These are phyloP conservation scores for Melanomma pulvis-pyrius DNA, from an alignment of 495 filamentous ascomycete genomes.

Conservation along the genomic window DNA sequence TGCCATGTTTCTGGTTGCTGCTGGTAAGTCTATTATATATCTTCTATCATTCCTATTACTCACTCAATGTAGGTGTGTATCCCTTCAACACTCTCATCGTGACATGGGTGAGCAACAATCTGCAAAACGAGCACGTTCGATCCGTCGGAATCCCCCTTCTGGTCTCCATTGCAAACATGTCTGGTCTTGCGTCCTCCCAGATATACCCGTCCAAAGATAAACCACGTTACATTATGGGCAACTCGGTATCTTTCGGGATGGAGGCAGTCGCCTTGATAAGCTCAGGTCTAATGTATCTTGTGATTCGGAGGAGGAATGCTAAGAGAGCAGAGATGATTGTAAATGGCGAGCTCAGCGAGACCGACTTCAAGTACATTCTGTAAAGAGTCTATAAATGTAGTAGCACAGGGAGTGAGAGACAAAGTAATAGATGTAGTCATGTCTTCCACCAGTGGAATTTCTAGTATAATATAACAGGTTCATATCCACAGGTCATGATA, in stretches of 20 bases:
- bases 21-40: slow-evolving; percentile 7
- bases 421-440: too few relatives aligned
- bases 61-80: neutral
- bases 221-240: neutral
- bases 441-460: too few relatives aligned
- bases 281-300: neutral
- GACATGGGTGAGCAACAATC: slow-evolving; percentile 3
- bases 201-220: neutral
- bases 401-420: too few relatives aligned
- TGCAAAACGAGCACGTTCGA: neutral
- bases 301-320: neutral
- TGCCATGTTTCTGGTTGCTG: slow-evolving; percentile 34
- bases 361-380: neutral
- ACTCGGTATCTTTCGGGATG: neutral
- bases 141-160: neutral
- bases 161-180: neutral
- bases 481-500: too few relatives aligned
- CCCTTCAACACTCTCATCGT: neutral
- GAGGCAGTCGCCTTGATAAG: neutral
- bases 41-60: neutral
- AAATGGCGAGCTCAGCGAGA: neutral
- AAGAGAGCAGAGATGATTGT: neutral
- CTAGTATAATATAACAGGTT: too few relatives aligned
- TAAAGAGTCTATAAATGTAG: too few relatives aligned
- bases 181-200: neutral